Evolutionary conservation across 208 protist species (phyloP).

Genomic region (Leishmania turanica): DNA sequence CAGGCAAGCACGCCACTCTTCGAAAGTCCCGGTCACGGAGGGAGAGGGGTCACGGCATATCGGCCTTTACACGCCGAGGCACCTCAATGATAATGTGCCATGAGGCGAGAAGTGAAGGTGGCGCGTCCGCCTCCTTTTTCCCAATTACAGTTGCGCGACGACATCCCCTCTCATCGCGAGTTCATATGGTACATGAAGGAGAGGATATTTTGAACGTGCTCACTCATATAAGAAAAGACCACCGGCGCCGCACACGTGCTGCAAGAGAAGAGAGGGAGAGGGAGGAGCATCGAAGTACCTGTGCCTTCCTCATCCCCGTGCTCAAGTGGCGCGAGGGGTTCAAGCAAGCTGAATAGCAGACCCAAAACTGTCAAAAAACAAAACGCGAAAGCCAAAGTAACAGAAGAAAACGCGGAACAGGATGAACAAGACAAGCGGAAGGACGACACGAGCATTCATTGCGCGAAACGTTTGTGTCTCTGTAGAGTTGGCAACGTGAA

Average conservation of each 20-base stretch:
- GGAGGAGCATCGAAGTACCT: not conserved
- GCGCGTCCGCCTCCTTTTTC: not conserved
- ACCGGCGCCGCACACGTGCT: not conserved
- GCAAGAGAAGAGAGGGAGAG: not conserved
- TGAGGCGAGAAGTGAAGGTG: not conserved
- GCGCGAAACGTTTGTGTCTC: not conserved
- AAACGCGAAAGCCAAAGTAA: not conserved
- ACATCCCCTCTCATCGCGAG: not conserved
- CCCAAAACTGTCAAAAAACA: not conserved
- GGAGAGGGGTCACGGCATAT: not conserved
- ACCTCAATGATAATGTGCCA: not conserved
- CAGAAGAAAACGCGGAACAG: not conserved
- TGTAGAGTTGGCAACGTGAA: not conserved
- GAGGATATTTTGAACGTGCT: not conserved
- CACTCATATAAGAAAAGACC: not conserved
- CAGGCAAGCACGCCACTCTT: not conserved
- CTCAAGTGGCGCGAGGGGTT: not conserved
- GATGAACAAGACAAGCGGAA: not conserved
- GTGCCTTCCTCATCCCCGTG: not conserved
- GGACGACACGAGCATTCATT: no score
- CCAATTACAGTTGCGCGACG: no score
- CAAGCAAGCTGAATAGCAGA: not conserved
- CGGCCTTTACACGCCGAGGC: not conserved
- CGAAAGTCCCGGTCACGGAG: not conserved
- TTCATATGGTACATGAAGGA: not conserved